Percentiles rank a stretch among this genome's conserved stretches.
Evolutionary conservation across 805 yeast genomes (phyloP).

Genomic region (baker's yeast (Saccharomyces cerevisiae)): DNA sequence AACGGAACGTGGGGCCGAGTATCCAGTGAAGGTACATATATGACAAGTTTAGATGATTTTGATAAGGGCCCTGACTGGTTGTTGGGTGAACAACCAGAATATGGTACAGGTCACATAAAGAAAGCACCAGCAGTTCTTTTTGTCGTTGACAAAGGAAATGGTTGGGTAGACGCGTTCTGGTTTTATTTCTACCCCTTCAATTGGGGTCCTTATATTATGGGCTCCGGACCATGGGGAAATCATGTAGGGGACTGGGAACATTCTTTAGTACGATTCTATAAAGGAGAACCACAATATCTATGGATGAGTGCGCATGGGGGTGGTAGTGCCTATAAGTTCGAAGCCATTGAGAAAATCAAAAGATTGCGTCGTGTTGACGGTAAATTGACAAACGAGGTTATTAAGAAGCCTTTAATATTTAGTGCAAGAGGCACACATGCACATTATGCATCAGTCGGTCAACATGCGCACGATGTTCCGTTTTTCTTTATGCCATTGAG

Average conservation of each 20-base stretch:
- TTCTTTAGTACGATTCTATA: slow-evolving; percentile 71
- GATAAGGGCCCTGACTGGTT: slow-evolving; percentile 73
- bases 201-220: slow-evolving; percentile 95
- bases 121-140: slow-evolving; percentile 76
- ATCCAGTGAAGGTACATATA: slow-evolving; percentile 35
- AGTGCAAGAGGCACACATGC: slow-evolving; percentile 97
- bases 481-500: slow-evolving; percentile 65
- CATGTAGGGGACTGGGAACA: slow-evolving; percentile 99
- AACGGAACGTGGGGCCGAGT: slow-evolving; percentile 10
- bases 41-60: slow-evolving; percentile 68
- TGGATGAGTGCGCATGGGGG: slow-evolving; percentile 99
- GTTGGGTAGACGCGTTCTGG: slow-evolving; percentile 94
- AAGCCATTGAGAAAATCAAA: slow-evolving; percentile 50
- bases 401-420: slow-evolving; percentile 63
- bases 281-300: slow-evolving; percentile 70
- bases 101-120: slow-evolving; percentile 59
- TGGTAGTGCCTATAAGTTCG: slow-evolving; percentile 78
- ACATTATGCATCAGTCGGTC: slow-evolving; percentile 91
- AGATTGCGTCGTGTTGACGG: slow-evolving; percentile 81
- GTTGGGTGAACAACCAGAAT: slow-evolving; percentile 69
- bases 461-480: slow-evolving; percentile 92
- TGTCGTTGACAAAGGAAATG: slow-evolving; percentile 87
- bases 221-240: slow-evolving; percentile 93
- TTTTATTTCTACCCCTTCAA: slow-evolving; percentile 92
- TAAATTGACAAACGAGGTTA: slow-evolving; percentile 56